Evolutionary conservation across 306 rosid species (phyloP), one percentile per base, ranked within the genome.

Genomic region (Lathyrus tuberosus): DNA sequence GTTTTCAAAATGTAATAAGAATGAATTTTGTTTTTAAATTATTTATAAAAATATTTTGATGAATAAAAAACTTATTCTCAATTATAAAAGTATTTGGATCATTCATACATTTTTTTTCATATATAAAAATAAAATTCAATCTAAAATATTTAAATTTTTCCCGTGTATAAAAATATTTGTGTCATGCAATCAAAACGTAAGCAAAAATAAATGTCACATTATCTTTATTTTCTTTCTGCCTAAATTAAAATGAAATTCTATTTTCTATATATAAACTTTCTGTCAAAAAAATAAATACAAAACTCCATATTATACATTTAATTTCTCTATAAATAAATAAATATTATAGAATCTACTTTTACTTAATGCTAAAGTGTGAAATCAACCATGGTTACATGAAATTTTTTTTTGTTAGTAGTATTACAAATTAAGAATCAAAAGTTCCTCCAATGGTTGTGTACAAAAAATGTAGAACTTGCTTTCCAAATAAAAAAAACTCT

Each of bases 201-300:
- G n/a, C n/a, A n/a, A n/a, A n/a, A n/a, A n/a, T n/a, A n/a, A n/a
- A 28, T 42, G 53, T 47, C 70, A 31, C 44, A 42, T 0, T 41
- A 1, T 43, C n/a, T 24, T 30, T 18, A 11, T 14, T 7, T 42
- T 61, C 52, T 41, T n/a, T n/a, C 51, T 53, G 20, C 37, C 58
- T 28, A 46, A 33, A 37, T 62, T 2, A 28, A 56, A 47, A 47
- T 5, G 1, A 49, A 48, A 30, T 18, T 17, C 11, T 49, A 15
- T 26, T 60, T 59, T 78, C 54, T 78, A 49, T 65, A 41, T 71
- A 56, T 71, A 11, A 71, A 64, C 62, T 57, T 77, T 33, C 64
- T 48, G 40, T 58, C 20, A 47, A 72, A 62, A n/a, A 71, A 44
- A 47, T 12, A 58, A 20, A 22, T 8, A 58, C 15, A 17, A 2